These are phyloP conservation scores for Pyricularia sp. DNA, from an alignment of 2,329 filamentous ascomycete genomes.

Conservation along the genomic window DNA sequence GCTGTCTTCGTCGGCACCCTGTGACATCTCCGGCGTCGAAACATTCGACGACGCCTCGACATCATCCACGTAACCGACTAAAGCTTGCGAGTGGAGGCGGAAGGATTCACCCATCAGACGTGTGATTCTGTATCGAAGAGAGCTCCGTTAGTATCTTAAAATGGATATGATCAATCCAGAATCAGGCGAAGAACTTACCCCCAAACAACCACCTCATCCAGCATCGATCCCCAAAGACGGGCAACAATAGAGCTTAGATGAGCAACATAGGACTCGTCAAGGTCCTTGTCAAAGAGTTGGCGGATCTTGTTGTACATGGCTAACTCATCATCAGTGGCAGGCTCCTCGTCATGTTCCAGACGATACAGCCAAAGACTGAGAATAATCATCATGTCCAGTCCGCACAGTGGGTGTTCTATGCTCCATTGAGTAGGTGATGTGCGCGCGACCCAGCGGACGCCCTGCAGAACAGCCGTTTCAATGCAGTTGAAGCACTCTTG, in stretches of 20 bases:
- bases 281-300: constrained; percentile 82
- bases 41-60: constrained; percentile 59
- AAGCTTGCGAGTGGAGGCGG: constrained; percentile 89
- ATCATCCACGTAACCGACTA: constrained; percentile 90
- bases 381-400: constrained; percentile 95
- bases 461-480: constrained; percentile 87
- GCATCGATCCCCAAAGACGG: constrained; percentile 92
- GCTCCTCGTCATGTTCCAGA: constrained; percentile 97
- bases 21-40: constrained; percentile 64
- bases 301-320: constrained; percentile 90
- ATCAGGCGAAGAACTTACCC: constrained; percentile 59
- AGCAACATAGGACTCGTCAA: constrained; percentile 68
- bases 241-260: constrained; percentile 94
- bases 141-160: constrained; percentile 29
- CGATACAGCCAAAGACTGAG: constrained; percentile 97
- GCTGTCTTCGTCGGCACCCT: constrained; percentile 62
- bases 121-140: constrained; percentile 55
- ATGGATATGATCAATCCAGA: not conserved
- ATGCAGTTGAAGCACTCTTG: constrained; percentile 97
- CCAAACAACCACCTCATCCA: constrained; percentile 98
- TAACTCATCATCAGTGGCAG: constrained; percentile 72
- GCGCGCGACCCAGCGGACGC: constrained; percentile 95
- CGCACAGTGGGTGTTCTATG: constrained; percentile 92
- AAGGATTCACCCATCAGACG: constrained; percentile 98
- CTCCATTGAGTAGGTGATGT: constrained; percentile 99